A percentile compares a stretch with the other conserved stretches of the same genome.
Conservation (phyloP, 1,284 basidiomycete genomes). For the Cerrena zonata region DNA sequence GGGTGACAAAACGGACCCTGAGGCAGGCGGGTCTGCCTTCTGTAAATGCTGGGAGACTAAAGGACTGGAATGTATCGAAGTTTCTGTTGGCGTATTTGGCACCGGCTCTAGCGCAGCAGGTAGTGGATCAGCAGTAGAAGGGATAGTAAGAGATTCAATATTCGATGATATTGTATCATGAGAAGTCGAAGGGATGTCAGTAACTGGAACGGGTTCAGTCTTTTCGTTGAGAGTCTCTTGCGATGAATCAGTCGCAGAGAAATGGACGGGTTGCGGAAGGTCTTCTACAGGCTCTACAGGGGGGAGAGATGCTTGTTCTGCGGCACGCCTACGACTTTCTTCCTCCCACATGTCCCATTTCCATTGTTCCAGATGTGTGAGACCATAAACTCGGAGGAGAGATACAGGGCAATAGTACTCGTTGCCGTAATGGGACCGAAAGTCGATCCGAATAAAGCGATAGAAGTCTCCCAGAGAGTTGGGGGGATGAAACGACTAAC, state of each 20-base stretch:
- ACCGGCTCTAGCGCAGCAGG: no score
- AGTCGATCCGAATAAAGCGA: conserved; percentile 91
- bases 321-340: conserved; percentile 41
- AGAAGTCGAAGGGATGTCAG: neutral
- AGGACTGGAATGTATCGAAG: neutral
- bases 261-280: neutral
- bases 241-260: neutral
- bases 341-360: conserved; percentile 81
- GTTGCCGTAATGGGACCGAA: conserved; percentile 87
- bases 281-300: neutral
- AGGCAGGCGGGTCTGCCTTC: neutral
- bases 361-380: conserved; percentile 95
- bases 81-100: no score
- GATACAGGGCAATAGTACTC: conserved; percentile 97
- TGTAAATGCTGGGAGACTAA: neutral
- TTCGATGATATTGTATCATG: no score
- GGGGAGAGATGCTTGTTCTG: conserved; percentile 11
- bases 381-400: conserved; percentile 87
- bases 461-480: conserved; percentile 75
- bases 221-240: neutral
- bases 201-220: neutral
- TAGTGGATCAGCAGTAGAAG: no score
- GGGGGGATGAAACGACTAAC: conserved; percentile 72
- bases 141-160: no score
- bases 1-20: neutral